These are phyloP conservation scores for Trifolium dubium DNA, from an alignment of 306 rosid species.

Conservation along the genomic window DNA sequence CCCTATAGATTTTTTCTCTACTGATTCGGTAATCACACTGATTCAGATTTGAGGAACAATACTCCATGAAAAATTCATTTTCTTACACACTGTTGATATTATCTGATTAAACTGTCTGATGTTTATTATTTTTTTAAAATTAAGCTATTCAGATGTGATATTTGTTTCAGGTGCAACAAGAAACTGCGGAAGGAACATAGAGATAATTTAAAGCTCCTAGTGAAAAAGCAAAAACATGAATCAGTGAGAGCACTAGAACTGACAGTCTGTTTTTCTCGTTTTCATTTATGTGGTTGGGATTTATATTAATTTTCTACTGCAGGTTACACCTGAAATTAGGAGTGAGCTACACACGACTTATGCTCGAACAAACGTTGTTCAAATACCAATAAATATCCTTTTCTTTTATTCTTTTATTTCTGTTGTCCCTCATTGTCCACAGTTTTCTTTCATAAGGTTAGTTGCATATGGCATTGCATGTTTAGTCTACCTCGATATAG, in stretches of 20 bases:
- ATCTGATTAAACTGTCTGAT: not conserved
- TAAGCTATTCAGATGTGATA: not conserved
- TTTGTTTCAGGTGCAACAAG: constrained; percentile 79
- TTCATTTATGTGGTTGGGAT: constrained; percentile 22
- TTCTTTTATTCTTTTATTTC: too few relatives aligned
- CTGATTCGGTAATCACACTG: not conserved
- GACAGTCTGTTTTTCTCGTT: constrained; percentile 28
- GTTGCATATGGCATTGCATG: too few relatives aligned
- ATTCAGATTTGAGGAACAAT: constrained; percentile 13
- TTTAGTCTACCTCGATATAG: too few relatives aligned
- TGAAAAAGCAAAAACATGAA: constrained; percentile 73
- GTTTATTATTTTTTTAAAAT: constrained; percentile 15
- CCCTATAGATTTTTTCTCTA: not conserved
- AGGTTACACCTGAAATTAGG: constrained; percentile 91
- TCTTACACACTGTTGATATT: not conserved
- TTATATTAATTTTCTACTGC: constrained; percentile 34
- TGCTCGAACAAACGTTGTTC: too few relatives aligned
- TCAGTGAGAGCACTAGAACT: constrained; percentile 57
- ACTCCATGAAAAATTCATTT: not conserved
- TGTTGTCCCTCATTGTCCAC: too few relatives aligned
- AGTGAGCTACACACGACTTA: constrained; percentile 58
- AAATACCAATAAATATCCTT: too few relatives aligned
- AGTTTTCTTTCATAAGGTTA: too few relatives aligned
- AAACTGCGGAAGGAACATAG: constrained; percentile 77
- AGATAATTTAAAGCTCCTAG: constrained; percentile 65